A percentile compares a stretch with the other conserved stretches of the same genome.
phyloP scores from a whole-genome alignment of 106 monocot genomes.

The Ottelia alismoides region DNA sequence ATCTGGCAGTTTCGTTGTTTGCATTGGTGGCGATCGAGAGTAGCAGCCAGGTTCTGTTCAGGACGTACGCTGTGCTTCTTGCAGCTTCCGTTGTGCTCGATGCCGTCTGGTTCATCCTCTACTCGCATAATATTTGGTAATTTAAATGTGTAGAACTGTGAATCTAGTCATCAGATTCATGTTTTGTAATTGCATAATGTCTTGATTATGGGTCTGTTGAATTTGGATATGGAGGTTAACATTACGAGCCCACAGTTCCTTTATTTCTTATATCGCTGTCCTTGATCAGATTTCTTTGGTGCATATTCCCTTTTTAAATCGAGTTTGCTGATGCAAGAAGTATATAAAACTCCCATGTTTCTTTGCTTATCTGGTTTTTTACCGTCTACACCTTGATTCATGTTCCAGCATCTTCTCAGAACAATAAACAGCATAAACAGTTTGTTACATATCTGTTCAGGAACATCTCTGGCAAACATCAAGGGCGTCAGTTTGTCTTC shows the following conservation, averaged over 20 bases:
- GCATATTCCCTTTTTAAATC: not conserved
- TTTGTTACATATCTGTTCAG: constrained; percentile 4
- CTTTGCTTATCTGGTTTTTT: not conserved
- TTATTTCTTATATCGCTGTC: no score
- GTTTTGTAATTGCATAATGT: no score
- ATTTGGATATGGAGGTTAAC: no score
- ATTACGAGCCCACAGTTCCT: no score
- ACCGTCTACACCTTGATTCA: no score
- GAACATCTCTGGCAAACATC: constrained; percentile 8
- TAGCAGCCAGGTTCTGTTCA: constrained; percentile 65
- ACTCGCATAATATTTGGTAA: constrained; percentile 65
- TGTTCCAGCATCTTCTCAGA: no score
- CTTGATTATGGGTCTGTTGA: no score
- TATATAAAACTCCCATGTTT: no score
- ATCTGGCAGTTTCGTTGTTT: constrained; percentile 71
- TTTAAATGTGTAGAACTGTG: no score
- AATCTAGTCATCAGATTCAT: no score
- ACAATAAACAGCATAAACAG: no score
- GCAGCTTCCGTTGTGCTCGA: constrained; percentile 60
- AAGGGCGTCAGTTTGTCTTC: constrained; percentile 7
- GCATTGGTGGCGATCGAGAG: constrained; percentile 83
- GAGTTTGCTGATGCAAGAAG: not conserved
- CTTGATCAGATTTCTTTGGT: constrained; percentile 4
- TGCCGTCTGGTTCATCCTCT: constrained; percentile 68
- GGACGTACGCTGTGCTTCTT: constrained; percentile 82